phyloP scores from a whole-genome alignment of 345 rosid genomes.

The Eucalyptus cladocalyx region DNA sequence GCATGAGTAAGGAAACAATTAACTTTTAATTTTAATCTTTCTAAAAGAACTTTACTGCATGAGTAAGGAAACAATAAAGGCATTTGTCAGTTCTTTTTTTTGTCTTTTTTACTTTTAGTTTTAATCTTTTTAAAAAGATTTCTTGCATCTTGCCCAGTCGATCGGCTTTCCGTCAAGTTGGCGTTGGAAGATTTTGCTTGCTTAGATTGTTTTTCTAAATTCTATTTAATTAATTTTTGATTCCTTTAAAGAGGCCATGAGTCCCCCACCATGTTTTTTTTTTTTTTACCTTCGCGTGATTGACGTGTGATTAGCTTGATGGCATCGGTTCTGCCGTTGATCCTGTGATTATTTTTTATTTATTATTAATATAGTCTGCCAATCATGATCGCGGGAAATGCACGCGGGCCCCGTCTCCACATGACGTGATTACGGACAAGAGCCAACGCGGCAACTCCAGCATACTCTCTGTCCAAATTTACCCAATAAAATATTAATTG shows the following conservation, averaged over 20 bases:
- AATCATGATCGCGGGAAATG: neutral
- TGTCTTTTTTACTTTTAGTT: neutral
- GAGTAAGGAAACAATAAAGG: too few relatives aligned
- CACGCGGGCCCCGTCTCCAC: neutral
- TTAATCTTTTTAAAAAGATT: neutral
- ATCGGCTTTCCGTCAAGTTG: neutral
- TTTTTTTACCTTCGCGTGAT: neutral
- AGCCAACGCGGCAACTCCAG: neutral
- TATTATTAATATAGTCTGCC: neutral
- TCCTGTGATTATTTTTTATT: neutral
- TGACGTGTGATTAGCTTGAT: neutral
- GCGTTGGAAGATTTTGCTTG: neutral
- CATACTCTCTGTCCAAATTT: neutral
- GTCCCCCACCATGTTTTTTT: neutral
- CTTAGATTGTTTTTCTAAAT: neutral
- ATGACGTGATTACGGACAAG: neutral
- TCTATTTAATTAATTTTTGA: neutral
- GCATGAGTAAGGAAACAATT: too few relatives aligned
- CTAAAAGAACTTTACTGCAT: neutral
- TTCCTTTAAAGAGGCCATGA: neutral
- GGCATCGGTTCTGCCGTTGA: neutral
- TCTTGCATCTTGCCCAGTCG: neutral
- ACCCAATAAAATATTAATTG: neutral
- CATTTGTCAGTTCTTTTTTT: too few relatives aligned
- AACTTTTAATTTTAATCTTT: too few relatives aligned